These are phyloP conservation scores for Pseudogymnoascus destructans DNA, from an alignment of 2,329 filamentous ascomycete genomes.

Conservation along the genomic window DNA sequence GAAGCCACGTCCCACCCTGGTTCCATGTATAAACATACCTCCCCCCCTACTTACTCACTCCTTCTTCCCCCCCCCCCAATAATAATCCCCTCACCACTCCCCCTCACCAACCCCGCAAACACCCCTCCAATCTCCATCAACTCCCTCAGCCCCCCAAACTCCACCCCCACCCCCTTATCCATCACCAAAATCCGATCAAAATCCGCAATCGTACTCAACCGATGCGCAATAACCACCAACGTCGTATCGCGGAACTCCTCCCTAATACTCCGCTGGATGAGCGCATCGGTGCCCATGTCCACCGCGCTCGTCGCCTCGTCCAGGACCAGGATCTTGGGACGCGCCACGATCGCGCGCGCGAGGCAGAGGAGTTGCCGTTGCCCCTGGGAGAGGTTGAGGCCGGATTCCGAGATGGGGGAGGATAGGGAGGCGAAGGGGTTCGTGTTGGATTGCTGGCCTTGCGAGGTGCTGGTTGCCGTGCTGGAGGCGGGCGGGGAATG, in stretches of 20 bases:
- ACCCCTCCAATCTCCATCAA: slow-evolving; percentile 40
- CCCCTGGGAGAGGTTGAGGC: slow-evolving; percentile 62
- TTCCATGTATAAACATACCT: neutral
- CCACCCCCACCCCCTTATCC: slow-evolving; percentile 51
- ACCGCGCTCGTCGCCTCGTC: slow-evolving; percentile 71
- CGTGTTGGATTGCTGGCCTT: slow-evolving; percentile 35
- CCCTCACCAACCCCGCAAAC: slow-evolving; percentile 51
- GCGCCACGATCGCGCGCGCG: slow-evolving; percentile 56
- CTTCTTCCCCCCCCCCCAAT: slow-evolving; percentile 1
- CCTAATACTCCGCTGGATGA: slow-evolving; percentile 61
- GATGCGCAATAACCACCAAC: slow-evolving; percentile 61
- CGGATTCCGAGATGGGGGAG: slow-evolving; percentile 56
- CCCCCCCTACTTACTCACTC: neutral
- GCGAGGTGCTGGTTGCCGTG: slow-evolving; percentile 23
- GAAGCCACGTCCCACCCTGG: neutral
- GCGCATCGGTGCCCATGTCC: slow-evolving; percentile 60
- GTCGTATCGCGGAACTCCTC: slow-evolving; percentile 58
- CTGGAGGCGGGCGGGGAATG: slow-evolving; percentile 26
- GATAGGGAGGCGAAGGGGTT: slow-evolving; percentile 53
- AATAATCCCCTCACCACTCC: slow-evolving; percentile 37
- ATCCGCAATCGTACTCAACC: slow-evolving; percentile 63
- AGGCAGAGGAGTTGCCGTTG: slow-evolving; percentile 66
- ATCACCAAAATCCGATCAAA: slow-evolving; percentile 64
- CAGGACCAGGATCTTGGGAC: slow-evolving; percentile 65
- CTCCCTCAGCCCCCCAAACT: slow-evolving; percentile 52